Evolutionary conservation across 2,329 filamentous ascomycete genomes (phyloP).

Genomic region (Zopfia rhizophila): DNA sequence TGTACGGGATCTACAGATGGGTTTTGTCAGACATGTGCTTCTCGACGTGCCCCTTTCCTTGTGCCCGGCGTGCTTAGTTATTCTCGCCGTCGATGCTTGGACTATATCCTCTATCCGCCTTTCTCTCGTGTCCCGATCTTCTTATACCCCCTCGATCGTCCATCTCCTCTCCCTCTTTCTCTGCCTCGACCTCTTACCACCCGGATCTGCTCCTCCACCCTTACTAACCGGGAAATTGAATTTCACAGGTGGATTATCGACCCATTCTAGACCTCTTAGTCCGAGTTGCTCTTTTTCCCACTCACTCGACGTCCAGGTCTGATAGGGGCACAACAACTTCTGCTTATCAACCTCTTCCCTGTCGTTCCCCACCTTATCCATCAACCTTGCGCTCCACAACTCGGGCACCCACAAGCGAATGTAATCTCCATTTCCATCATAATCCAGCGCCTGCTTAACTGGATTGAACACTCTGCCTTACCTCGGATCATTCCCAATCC

Average conservation of each 20-base stretch:
- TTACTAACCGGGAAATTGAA: slow-evolving; percentile 73
- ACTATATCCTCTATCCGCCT: too few species aligned
- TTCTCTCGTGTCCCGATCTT: too few species aligned
- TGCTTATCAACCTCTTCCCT: slow-evolving; percentile 45
- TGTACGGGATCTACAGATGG: too few species aligned
- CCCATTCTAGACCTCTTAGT: slow-evolving; percentile 70
- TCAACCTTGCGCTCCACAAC: slow-evolving; percentile 62
- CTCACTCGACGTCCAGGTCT: slow-evolving; percentile 72
- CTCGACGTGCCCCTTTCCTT: too few species aligned
- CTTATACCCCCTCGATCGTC: too few species aligned
- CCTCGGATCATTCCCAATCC: slow-evolving; percentile 81
- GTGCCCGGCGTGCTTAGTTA: too few species aligned
- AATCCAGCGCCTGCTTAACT: slow-evolving; percentile 82
- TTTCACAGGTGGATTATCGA: slow-evolving; percentile 71
- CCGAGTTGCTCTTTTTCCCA: slow-evolving; percentile 68
- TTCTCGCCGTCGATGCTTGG: too few species aligned
- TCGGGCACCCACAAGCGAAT: slow-evolving; percentile 80
- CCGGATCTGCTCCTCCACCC: too few species aligned
- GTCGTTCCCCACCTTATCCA: slow-evolving; percentile 7
- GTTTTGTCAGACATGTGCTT: too few species aligned
- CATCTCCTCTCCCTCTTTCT: too few species aligned
- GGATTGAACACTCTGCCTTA: slow-evolving; percentile 82
- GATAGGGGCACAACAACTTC: slow-evolving; percentile 70
- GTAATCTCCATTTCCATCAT: slow-evolving; percentile 76
- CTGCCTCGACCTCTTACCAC: too few species aligned